These are phyloP conservation scores for Fusarium setosum DNA, from an alignment of 2,329 filamentous ascomycete genomes.

Conservation along the genomic window DNA sequence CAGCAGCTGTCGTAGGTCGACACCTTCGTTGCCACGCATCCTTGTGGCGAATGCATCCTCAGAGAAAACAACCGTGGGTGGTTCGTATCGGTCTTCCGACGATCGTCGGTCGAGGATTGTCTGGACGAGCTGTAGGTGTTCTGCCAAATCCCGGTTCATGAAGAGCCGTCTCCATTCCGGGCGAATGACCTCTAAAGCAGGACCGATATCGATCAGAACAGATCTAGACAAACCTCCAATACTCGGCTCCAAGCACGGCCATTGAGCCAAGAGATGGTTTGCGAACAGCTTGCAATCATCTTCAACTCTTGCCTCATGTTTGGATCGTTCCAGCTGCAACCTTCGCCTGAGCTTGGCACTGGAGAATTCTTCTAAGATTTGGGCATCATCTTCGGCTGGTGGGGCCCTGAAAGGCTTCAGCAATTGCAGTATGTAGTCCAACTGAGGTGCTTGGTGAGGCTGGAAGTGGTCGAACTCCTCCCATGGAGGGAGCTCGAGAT, in stretches of 20 bases:
- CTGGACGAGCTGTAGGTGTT: constrained; percentile 33
- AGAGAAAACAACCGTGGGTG: constrained; percentile 12
- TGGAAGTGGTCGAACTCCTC: constrained; percentile 38
- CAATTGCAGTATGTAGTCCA: constrained; percentile 30
- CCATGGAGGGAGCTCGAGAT: constrained; percentile 28
- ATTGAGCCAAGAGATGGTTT: constrained; percentile 38
- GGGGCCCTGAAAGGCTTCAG: constrained; percentile 34
- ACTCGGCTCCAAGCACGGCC: constrained; percentile 41
- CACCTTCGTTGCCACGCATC: constrained; percentile 31
- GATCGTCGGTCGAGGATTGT: constrained; percentile 29
- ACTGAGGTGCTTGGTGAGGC: constrained; percentile 30
- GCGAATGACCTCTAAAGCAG: constrained; percentile 37
- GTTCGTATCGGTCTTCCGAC: constrained; percentile 23
- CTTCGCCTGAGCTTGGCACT: constrained; percentile 38
- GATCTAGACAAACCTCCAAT: constrained; percentile 14
- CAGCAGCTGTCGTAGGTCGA: constrained; percentile 31
- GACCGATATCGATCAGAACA: constrained; percentile 36
- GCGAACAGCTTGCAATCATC: constrained; percentile 37
- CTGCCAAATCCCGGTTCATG: constrained; percentile 34
- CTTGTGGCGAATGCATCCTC: constrained; percentile 28
- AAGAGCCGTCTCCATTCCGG: constrained; percentile 41
- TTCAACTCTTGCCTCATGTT: constrained; percentile 36
- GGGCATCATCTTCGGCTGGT: constrained; percentile 6
- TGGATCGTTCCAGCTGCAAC: constrained; percentile 27
- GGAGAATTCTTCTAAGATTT: constrained; percentile 27